Evolutionary conservation across 805 yeast genomes (phyloP), one percentile per base, ranked within the genome.

Genomic region (Metschnikowia picachoensis): DNA sequence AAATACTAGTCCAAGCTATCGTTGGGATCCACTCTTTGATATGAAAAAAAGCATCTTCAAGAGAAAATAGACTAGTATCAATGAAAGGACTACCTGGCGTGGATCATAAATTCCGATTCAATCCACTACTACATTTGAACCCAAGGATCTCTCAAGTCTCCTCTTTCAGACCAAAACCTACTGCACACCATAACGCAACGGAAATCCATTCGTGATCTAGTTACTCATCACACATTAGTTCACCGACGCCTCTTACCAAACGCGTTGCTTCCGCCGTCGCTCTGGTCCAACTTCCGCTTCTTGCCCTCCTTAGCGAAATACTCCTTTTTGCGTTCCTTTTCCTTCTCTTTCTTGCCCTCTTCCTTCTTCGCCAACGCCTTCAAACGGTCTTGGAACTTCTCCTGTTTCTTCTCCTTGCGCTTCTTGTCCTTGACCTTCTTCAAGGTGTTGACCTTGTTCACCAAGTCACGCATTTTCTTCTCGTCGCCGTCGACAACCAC

Each of bases 401-500:
- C 91, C 41, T 73, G 76, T 67, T 88, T 88, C 70, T 87, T 88
- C 33, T 77, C 74, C 59, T 71, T 76, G 55, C 84, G 80, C 79
- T 85, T 86, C 44, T 79, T 78, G 28, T 87, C 96, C 72, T 92
- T 92, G 49, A 85, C 94, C 59, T 82, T 87, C 60, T 88, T 81
- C 43, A 94, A 72, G 0, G 98, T 89, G 58, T 85, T 79, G 46
- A 94, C 82, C 68, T 87, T 87, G 67, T 85, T 92, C 75, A 94
- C 80, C 67, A 92, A 77, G 31, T 89, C 84, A 57, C 97, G 79
- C 30, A 95, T 91, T 71, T 88, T 87, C 83, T 88, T 89, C 67
- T 92, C 98, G 43, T 88, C 96, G 13, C 95, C 96, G 35, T 83
- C 87, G 34, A 91, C 69, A 7, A 94, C 94, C 44, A 94, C 97